Base-by-base conservation (phyloP, 805 yeast species). In the Kluyveromyces lactis region DNA sequence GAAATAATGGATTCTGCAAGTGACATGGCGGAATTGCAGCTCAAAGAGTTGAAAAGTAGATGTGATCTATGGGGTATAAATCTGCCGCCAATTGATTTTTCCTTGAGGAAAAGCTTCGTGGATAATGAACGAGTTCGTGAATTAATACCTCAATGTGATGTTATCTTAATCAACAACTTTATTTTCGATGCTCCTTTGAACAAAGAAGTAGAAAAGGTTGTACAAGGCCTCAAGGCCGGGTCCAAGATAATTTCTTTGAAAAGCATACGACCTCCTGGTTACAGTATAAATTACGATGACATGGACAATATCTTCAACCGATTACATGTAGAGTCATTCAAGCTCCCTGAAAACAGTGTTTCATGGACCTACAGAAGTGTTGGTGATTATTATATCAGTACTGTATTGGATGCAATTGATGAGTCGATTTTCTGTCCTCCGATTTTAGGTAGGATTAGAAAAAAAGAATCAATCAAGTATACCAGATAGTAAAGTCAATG, bases 1-100 rank as follows among this genome's bases (percentile, higher is more conserved):
- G 97, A 89, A 56, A 73, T 89, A 35, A 87, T 87, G 95, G 73
- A 72, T 13, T 79, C 80, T 48, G 95, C 96, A 0, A 81, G 89
- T 9, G 64, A 67, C 5, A 64, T 87, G 36, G 81, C 90, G 1
- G 69, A 67, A 30, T 45, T 64, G 16, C 97, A 89, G 56, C 60
- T 65, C 18, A 50, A 47, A 2, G 87, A 81, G 47, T 70, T 86
- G 41, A 55, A 63, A 38, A 70, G 68, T 33, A 71, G 95, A 40
- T 68, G 81, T 38, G 62, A 63, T 30, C 61, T 78, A 3, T 77
- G 77, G 58, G 95, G 96, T 0, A 48, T 89, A 15, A 68, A 66
- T 12, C 66, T 75, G 3, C 80, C 85, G 5, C 55, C 65, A 6
- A 68, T 79, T 12, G 63, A 72, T 18, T 73, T 83, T 51, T 79